Base-by-base conservation (phyloP, 352 stramenopile genomes). In the Globisporangium megalacanthum region DNA sequence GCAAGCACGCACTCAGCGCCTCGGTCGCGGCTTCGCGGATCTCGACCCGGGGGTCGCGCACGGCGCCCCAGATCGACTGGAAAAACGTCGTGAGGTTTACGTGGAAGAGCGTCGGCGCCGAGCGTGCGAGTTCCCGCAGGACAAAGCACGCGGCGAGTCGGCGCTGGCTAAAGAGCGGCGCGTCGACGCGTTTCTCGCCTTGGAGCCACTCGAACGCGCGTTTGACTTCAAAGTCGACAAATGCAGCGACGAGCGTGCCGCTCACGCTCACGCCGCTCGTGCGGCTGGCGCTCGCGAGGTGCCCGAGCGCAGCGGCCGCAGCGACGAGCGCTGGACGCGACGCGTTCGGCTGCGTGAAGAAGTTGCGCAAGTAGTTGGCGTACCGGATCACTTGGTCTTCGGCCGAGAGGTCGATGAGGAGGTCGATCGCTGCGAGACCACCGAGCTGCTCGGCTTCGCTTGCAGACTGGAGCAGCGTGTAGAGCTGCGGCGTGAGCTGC, bases 171-270 rank as follows among this genome's bases (percentile, higher is more conserved):
- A 92, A 81, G 9, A 91, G 39, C 20, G 79, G 39, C 20, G 79
- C 69, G 42, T 95, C 85, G 22, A 89, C 77, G 2, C 79, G 68
- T 29, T 29, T 29, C 19, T 69, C 66, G 46, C 84, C 69, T 42
- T 89, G 79, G 0, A 97, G 80, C 89, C 86, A 96, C 53, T 96
- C 86, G 47, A 97, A 91, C 11, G 88, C 88, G 46, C 89, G 76
- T 45, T 91, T 94, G 9, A 95, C 85, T 68, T 98, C 92, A 68
- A 97, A 96, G 58, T 97, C 90, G 31, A 98, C 85, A 69, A 94
- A 97, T 47, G 89, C 88, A 0, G 83, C 85, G 22, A 95, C 87
- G 13, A 95, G 61, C 4, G 87, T 95, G 8, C 88, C 87, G 50
- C 86, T 93, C 20, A 92, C 87, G 50, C 86, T 93, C 20, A 92